Conservation (phyloP, 305 asterid species). For the Fraxinus xanthoxyloides region DNA sequence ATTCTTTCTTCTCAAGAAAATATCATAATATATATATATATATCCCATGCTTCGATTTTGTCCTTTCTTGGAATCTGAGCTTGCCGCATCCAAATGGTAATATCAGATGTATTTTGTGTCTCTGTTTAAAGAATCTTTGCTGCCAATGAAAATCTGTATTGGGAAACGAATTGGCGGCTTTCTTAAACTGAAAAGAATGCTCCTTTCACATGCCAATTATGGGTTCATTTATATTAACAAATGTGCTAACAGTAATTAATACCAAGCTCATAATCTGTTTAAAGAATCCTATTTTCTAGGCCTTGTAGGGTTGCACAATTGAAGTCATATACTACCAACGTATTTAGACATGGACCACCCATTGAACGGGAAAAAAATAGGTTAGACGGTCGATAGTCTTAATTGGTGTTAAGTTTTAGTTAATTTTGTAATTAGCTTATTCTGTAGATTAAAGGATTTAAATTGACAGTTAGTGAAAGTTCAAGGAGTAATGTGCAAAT, state of each 20-base stretch:
- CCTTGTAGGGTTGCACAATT: background rate
- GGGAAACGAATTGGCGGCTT: constrained; percentile 53
- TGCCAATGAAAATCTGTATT: constrained; percentile 11
- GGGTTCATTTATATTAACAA: background rate
- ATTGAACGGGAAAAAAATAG: background rate
- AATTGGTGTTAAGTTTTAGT: too few relatives aligned
- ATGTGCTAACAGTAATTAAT: background rate
- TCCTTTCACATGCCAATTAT: constrained; percentile 41
- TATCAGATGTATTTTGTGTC: constrained; percentile 44
- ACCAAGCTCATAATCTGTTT: background rate
- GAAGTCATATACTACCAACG: background rate
- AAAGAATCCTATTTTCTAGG: background rate
- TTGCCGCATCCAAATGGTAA: constrained; percentile 56
- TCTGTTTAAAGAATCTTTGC: constrained; percentile 33
- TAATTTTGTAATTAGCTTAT: too few relatives aligned
- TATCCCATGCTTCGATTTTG: constrained; percentile 50
- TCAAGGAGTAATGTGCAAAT: too few relatives aligned
- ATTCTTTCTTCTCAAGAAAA: background rate
- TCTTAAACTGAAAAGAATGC: constrained; percentile 36
- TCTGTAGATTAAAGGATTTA: too few relatives aligned
- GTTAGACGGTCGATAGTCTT: too few relatives aligned
- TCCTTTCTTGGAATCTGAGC: constrained; percentile 55
- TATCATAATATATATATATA: background rate
- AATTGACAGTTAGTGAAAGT: too few relatives aligned
- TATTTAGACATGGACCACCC: background rate